These are phyloP conservation scores for Coemansia sp. DNA, from an alignment of 192 early-diverging fungal genomes.

Conservation along the genomic window DNA sequence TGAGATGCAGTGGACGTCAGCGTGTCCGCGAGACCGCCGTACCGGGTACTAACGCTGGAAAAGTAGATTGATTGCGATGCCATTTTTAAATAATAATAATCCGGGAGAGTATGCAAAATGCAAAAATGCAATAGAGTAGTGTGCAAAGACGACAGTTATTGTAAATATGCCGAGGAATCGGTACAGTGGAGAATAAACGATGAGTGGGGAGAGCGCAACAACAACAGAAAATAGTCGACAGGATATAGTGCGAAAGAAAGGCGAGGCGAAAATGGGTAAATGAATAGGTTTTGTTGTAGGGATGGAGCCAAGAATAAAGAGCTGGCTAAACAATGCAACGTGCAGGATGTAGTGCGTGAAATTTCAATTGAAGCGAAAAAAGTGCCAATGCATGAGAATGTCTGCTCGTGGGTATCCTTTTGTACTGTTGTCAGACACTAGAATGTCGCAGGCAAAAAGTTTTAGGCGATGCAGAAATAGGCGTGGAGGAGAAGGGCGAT, in stretches of 20 bases:
- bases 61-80: slow-evolving; percentile 16
- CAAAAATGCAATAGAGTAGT: not conserved
- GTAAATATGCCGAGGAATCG: not conserved
- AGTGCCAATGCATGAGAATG: not conserved
- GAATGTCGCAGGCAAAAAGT: not conserved
- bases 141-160: not conserved
- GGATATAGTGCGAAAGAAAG: not conserved
- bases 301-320: not conserved
- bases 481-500: not conserved
- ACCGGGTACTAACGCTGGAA: slow-evolving; percentile 27
- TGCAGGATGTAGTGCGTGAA: not conserved
- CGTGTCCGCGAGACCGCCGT: slow-evolving; percentile 22
- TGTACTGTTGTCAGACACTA: not conserved
- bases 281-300: not conserved
- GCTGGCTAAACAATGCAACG: not conserved
- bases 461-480: slow-evolving; percentile 1
- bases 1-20: slow-evolving; percentile 4
- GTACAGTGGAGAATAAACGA: not conserved
- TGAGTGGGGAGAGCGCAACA: not conserved
- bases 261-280: not conserved
- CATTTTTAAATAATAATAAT: slow-evolving; percentile 10
- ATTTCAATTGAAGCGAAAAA: not conserved
- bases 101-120: not conserved
- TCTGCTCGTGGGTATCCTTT: not conserved
- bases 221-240: not conserved